Conservation (phyloP, 352 stramenopile genomes). For the Pythium vanterpoolii region DNA sequence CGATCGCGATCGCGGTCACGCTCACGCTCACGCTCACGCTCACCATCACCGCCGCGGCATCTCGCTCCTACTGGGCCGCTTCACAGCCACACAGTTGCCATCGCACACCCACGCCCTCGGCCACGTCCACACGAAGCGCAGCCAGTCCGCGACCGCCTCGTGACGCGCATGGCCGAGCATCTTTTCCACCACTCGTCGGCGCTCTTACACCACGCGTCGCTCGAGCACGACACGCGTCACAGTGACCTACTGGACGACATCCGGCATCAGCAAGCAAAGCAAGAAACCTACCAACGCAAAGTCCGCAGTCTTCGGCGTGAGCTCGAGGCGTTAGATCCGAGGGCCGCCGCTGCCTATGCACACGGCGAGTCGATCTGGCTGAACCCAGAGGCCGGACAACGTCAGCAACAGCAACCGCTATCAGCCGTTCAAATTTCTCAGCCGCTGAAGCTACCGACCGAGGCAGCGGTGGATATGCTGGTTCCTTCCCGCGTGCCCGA, state of each 20-base stretch:
- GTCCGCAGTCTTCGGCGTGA: constrained; percentile 28
- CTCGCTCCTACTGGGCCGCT: no score
- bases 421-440: not conserved
- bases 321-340: constrained; percentile 3
- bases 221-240: constrained; percentile 47
- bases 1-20: not conserved
- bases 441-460: not conserved
- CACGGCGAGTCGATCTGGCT: constrained; percentile 3
- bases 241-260: constrained; percentile 44
- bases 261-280: constrained; percentile 24
- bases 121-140: no score
- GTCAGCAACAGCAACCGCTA: not conserved
- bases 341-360: constrained; percentile 6
- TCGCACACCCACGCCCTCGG: no score
- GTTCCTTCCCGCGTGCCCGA: constrained; percentile 1
- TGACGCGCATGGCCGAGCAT: constrained; percentile 30
- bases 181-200: constrained; percentile 44
- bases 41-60: no score
- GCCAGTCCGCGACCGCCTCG: no score
- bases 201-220: constrained; percentile 29
- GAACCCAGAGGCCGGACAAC: not conserved
- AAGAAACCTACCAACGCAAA: constrained; percentile 38
- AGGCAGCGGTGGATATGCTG: not conserved
- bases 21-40: no score
- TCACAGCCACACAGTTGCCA: no score